Percentiles rank a stretch among this genome's conserved stretches.
Conservation (phyloP, 1,284 basidiomycete genomes). For the Tetrapyrgos nigripes region DNA sequence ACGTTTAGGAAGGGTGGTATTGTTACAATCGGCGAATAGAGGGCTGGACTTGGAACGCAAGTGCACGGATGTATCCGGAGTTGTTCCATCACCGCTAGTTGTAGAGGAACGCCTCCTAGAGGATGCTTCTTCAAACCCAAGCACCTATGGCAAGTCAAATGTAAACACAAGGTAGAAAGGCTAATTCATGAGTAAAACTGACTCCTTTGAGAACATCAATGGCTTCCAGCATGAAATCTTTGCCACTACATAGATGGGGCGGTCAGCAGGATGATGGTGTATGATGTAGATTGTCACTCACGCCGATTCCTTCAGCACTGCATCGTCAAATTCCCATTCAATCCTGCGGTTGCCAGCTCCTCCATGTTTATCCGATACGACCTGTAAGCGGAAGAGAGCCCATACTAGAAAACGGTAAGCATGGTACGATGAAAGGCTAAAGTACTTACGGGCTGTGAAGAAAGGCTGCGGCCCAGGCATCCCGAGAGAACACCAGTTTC, state of each 20-base stretch:
- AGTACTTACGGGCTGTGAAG: conserved; percentile 62
- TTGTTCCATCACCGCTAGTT: conserved; percentile 40
- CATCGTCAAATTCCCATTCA: conserved; percentile 84
- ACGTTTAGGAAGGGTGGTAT: conserved; percentile 60
- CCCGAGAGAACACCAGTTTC: conserved; percentile 79
- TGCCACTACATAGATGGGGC: conserved; percentile 58
- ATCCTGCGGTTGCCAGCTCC: conserved; percentile 72
- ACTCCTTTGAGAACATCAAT: conserved; percentile 85
- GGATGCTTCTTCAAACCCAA: conserved; percentile 69
- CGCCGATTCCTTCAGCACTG: conserved; percentile 85
- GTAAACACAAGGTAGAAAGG: conserved; percentile 18
- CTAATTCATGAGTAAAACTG: conserved; percentile 36
- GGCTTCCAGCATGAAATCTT: conserved; percentile 84
- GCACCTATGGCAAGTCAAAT: conserved; percentile 46
- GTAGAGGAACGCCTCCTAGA: conserved; percentile 48
- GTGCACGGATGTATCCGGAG: conserved; percentile 49
- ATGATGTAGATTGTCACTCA: conserved; percentile 47
- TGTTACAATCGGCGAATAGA: conserved; percentile 45
- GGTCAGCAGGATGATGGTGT: conserved; percentile 5
- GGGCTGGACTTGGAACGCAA: conserved; percentile 63
- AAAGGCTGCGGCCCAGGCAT: conserved; percentile 85
- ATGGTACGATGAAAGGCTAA: not conserved
- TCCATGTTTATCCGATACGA: conserved; percentile 72
- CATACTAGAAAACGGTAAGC: conserved; percentile 47
- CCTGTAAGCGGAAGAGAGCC: conserved; percentile 77